These are phyloP conservation scores for Balansia obtecta DNA, from an alignment of 2,329 filamentous ascomycete species.

Conservation along the genomic window DNA sequence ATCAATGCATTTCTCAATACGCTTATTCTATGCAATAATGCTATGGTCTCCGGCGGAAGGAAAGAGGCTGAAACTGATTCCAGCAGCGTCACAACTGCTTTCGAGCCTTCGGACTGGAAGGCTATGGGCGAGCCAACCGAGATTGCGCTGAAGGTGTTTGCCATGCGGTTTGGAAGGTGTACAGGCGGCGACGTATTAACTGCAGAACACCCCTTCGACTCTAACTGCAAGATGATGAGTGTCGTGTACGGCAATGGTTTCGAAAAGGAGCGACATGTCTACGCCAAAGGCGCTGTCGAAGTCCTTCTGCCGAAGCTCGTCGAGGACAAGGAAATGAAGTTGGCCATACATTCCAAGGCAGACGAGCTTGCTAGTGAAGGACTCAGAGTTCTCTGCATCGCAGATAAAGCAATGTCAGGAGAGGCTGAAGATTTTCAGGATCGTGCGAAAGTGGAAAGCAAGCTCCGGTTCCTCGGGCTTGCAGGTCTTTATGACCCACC, in stretches of 20 bases:
- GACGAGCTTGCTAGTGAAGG: conserved; percentile 49
- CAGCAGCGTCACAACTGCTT: conserved; percentile 33
- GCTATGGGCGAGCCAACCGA: conserved; percentile 59
- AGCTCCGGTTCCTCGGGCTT: conserved; percentile 54
- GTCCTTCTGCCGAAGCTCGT: conserved; percentile 40
- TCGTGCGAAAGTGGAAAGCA: conserved; percentile 41
- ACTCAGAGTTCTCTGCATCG: conserved; percentile 57
- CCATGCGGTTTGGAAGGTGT: conserved; percentile 51
- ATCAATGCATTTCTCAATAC: conserved; percentile 39
- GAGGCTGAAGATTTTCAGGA: conserved; percentile 26
- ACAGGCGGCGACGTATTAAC: conserved; percentile 33
- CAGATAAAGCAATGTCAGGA: conserved; percentile 32
- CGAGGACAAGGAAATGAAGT: conserved; percentile 33
- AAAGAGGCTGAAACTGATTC: conserved; percentile 34
- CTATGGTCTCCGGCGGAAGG: conserved; percentile 35
- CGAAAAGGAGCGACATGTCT: conserved; percentile 28
- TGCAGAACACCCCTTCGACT: conserved; percentile 62
- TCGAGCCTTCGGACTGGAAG: conserved; percentile 36
- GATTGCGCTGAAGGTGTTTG: conserved; percentile 62
- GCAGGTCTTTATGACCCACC: conserved; percentile 64
- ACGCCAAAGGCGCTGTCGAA: conserved; percentile 47
- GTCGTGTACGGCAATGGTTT: conserved; percentile 42
- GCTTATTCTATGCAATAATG: conserved; percentile 50
- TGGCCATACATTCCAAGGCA: conserved; percentile 33
- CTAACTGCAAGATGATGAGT: conserved; percentile 62